These are phyloP conservation scores for Neoconidiobolus thromboides DNA, from an alignment of 371 early-diverging fungal species.

Conservation along the genomic window DNA sequence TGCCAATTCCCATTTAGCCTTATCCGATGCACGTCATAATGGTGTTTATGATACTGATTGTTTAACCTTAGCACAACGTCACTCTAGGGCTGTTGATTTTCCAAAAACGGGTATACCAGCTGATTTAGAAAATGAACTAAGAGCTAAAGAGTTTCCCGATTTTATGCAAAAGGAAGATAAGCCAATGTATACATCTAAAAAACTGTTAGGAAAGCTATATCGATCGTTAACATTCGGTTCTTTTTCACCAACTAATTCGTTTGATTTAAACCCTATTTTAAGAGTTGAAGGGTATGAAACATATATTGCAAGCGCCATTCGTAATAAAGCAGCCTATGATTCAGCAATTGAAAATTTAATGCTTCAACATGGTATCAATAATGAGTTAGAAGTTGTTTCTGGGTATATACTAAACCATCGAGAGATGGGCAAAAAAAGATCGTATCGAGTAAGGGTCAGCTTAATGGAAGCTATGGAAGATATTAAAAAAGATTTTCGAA, in stretches of 20 bases:
- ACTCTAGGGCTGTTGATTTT: slow-evolving; percentile 46
- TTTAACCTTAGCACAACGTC: slow-evolving; percentile 41
- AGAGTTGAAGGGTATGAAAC: slow-evolving; percentile 26
- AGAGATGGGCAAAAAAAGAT: slow-evolving; percentile 5
- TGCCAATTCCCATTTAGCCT: slow-evolving; percentile 53
- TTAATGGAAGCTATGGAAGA: slow-evolving; percentile 18
- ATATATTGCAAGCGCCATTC: slow-evolving; percentile 30
- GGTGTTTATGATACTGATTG: slow-evolving; percentile 34
- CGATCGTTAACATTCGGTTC: slow-evolving; percentile 10
- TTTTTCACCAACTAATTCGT: slow-evolving; percentile 11
- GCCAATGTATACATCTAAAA: slow-evolving; percentile 26
- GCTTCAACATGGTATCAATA: slow-evolving; percentile 42
- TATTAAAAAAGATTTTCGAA: slow-evolving; percentile 19
- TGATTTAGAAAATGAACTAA: slow-evolving; percentile 18
- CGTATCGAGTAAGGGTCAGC: slow-evolving; percentile 22
- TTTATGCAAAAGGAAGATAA: slow-evolving; percentile 55
- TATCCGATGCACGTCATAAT: slow-evolving; percentile 27
- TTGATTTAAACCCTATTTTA: slow-evolving; percentile 23
- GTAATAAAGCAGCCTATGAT: slow-evolving; percentile 22
- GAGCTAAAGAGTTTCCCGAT: slow-evolving; percentile 41
- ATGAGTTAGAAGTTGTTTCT: slow-evolving; percentile 20
- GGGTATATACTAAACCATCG: slow-evolving; percentile 14
- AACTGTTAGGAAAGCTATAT: slow-evolving; percentile 42
- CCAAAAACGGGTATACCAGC: slow-evolving; percentile 45
- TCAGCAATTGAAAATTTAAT: slow-evolving; percentile 27